Evolutionary conservation across 2,329 filamentous ascomycete species (phyloP), one percentile per base, ranked within the genome.

Genomic region (Colletotrichum limetticola): DNA sequence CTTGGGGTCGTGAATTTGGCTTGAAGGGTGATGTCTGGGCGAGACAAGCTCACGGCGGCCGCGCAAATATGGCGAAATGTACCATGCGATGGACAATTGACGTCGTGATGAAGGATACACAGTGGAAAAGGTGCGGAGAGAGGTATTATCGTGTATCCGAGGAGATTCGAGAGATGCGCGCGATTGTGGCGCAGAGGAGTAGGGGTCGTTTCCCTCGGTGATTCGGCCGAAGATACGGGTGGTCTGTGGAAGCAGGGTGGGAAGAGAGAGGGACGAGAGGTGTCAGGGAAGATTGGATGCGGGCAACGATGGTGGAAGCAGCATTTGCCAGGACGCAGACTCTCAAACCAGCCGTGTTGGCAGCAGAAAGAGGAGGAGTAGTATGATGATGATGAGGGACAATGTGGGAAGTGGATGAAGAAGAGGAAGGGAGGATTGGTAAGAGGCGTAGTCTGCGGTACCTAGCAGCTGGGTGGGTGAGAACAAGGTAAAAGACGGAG

Each of bases 11-110:
- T 16, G 55, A 12, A 37, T n/a, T 57, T 8, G 56, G 60, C 24
- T 24, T 55, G 26, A 55, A 32, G 24, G 67, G 67, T 56, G 78
- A 75, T 77, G 76, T 81, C 78, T 79, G 80, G 78, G 80, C 80
- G 79, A 77, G 80, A 79, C 78, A 78, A 78, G 80, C 78, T 82
- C 76, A 79, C 74, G 74, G 76, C 75, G 67, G 74, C 52, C 52
- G 71, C 46, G 58, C 59, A 74, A 37, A 72, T 32, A 37, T 6
- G 49, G 55, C 59, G 42, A 55, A 59, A 9, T 55, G 24, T 63
- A 46, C 60, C 71, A 74, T 74, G 71, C 71, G 71, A 66, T 53
- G 22, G 68, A 35, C 68, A 74, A 74, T 68, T 72, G 68, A 49
- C 9, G n/a, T 63, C 24, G 26, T 19, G 58, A 42, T 62, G 55